Evolutionary conservation across 768 basidiomycete genomes (phyloP).

Genomic region (Serendipita sp.): DNA sequence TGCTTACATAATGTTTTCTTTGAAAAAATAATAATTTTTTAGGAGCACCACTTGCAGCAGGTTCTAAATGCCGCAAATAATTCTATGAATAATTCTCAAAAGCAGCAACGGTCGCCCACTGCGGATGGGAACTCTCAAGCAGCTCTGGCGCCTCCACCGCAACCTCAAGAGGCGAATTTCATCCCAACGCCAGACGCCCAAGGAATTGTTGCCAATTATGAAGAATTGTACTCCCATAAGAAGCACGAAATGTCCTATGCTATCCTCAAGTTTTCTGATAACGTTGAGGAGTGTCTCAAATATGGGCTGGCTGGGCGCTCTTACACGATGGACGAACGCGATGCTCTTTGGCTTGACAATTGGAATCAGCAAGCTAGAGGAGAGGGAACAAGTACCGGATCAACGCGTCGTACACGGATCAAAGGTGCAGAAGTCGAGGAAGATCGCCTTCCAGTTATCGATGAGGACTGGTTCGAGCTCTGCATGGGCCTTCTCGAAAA

Average conservation of each 20-base stretch:
- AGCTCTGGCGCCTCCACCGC: conserved; percentile 30
- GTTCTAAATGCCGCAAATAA: conserved; percentile 16
- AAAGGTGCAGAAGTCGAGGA: conserved; percentile 76
- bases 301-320: conserved; percentile 56
- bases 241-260: conserved; percentile 2
- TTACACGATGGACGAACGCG: conserved; percentile 93
- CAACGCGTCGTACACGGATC: conserved; percentile 56
- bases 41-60: conserved; percentile 45
- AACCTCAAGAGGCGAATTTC: conserved; percentile 24
- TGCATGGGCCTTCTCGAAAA: conserved; percentile 93
- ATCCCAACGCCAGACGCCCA: conserved; percentile 92
- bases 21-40: too few species aligned
- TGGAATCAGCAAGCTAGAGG: conserved; percentile 78
- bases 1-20: conserved; percentile 29
- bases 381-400: conserved; percentile 55
- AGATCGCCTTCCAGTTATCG: conserved; percentile 41
- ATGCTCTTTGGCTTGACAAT: conserved; percentile 86
- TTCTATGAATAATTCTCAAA: conserved; percentile 20
- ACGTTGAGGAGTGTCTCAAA: conserved; percentile 58
- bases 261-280: conserved; percentile 59
- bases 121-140: conserved; percentile 11
- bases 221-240: conserved; percentile 52
- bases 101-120: conserved; percentile 22
- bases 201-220: conserved; percentile 63
- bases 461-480: conserved; percentile 87